phyloP scores from a whole-genome alignment of 2,329 filamentous ascomycete genomes.

The Phyllosticta paracitricarpa region DNA sequence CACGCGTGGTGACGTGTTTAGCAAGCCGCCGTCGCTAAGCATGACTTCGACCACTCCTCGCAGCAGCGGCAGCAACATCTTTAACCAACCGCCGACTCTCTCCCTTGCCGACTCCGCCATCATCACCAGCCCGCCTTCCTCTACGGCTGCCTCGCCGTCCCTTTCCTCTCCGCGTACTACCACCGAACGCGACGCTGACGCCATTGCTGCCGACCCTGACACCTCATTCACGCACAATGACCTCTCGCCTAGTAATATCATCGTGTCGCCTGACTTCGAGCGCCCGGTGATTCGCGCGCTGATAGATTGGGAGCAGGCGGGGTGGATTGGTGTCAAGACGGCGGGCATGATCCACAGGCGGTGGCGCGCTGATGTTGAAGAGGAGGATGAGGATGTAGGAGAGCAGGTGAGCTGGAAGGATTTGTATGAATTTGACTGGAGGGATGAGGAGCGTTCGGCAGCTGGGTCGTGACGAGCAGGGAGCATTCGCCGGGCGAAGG shows the following conservation, averaged over 20 bases:
- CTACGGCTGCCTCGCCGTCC: background rate
- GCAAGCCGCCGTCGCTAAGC: background rate
- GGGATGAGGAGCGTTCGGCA: background rate
- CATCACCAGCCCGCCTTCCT: background rate
- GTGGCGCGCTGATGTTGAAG: conserved; percentile 2
- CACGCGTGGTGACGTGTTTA: background rate
- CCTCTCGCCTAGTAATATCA: conserved; percentile 12
- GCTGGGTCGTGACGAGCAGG: background rate
- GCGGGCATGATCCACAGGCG: conserved; percentile 8
- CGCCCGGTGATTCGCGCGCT: conserved; percentile 11
- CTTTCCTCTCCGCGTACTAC: background rate
- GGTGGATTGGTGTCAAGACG: conserved; percentile 13
- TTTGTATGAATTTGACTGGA: background rate
- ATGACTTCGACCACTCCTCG: background rate
- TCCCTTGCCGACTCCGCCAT: background rate
- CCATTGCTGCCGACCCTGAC: background rate
- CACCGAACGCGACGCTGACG: background rate
- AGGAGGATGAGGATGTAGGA: background rate
- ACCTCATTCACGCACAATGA: conserved; percentile 14
- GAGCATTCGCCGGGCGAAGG: background rate
- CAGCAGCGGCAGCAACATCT: background rate
- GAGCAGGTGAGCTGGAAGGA: background rate
- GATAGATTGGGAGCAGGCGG: conserved; percentile 14
- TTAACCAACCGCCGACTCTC: background rate
- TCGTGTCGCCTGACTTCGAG: conserved; percentile 4